phyloP scores from a whole-genome alignment of 805 yeast species.

The Candida xiaguanensis region DNA sequence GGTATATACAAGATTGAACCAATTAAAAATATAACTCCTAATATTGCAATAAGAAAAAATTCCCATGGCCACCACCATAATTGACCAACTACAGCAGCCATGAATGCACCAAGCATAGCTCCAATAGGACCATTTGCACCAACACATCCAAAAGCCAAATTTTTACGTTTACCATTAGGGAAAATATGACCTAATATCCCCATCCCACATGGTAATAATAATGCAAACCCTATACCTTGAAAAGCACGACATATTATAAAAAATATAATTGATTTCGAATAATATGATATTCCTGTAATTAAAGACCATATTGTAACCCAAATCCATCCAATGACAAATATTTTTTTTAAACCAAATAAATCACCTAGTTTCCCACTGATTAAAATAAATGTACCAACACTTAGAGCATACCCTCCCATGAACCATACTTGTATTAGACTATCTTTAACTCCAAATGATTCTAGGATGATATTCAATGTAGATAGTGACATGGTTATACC shows the following conservation, averaged over 20 bases:
- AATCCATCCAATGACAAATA: constrained; percentile 52
- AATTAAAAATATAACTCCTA: constrained; percentile 26
- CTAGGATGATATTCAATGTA: constrained; percentile 33
- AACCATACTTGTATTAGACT: constrained; percentile 51
- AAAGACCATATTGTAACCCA: constrained; percentile 58
- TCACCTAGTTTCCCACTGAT: constrained; percentile 72
- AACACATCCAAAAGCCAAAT: constrained; percentile 51
- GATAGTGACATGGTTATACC: constrained; percentile 36
- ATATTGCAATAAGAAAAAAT: constrained; percentile 46
- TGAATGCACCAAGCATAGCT: constrained; percentile 50
- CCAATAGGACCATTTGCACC: constrained; percentile 67
- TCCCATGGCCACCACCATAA: constrained; percentile 60
- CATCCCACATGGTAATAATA: constrained; percentile 55
- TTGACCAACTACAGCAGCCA: constrained; percentile 47
- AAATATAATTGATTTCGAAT: constrained; percentile 45
- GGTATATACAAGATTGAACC: constrained; percentile 40
- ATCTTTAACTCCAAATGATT: constrained; percentile 14
- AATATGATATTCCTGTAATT: constrained; percentile 55
- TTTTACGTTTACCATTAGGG: constrained; percentile 44
- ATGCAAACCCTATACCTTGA: constrained; percentile 64
- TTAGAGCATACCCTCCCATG: constrained; percentile 65
- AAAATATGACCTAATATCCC: constrained; percentile 49
- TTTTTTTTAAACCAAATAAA: constrained; percentile 56
- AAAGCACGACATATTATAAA: constrained; percentile 55
- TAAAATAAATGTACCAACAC: constrained; percentile 70